phyloP scores from a whole-genome alignment of 306 rosid species.

The Gillenia trifoliata region DNA sequence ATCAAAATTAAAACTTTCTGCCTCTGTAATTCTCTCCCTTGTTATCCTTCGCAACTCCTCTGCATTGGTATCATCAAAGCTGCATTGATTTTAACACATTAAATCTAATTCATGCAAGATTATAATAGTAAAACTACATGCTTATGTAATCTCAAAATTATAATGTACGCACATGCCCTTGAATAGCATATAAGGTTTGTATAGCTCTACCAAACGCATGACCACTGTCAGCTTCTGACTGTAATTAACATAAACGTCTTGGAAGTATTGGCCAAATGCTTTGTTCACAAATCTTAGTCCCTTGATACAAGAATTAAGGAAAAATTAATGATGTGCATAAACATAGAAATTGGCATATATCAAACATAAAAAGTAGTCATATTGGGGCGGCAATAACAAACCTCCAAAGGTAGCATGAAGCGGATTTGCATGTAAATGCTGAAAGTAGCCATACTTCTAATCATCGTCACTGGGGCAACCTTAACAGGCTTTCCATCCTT shows the following conservation, averaged over 20 bases:
- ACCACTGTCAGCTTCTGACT: not conserved
- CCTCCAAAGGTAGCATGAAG: conserved; percentile 28
- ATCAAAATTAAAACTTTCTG: conserved; percentile 18
- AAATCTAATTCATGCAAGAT: too few relatives aligned
- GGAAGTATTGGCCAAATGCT: not conserved
- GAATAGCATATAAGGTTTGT: conserved; percentile 30
- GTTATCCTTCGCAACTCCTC: conserved; percentile 15
- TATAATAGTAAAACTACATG: too few relatives aligned
- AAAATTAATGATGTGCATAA: not conserved
- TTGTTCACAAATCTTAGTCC: conserved; percentile 20
- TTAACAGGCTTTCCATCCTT: conserved; percentile 29
- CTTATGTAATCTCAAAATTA: too few relatives aligned
- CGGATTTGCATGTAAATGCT: conserved; percentile 7
- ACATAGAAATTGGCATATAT: too few relatives aligned
- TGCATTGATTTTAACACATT: not conserved
- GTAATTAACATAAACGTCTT: not conserved
- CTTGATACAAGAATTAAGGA: not conserved
- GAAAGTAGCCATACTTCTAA: conserved; percentile 18
- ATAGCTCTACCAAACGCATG: conserved; percentile 23
- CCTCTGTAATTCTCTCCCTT: not conserved
- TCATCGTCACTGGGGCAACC: not conserved
- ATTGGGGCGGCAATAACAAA: not conserved
- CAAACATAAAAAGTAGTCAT: too few relatives aligned
- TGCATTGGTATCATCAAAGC: conserved; percentile 41
- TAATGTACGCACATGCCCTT: conserved; percentile 21